A percentile compares a stretch with the other conserved stretches of the same genome.
Conservation (phyloP, 768 basidiomycete species). For the Lentinula sp. region DNA sequence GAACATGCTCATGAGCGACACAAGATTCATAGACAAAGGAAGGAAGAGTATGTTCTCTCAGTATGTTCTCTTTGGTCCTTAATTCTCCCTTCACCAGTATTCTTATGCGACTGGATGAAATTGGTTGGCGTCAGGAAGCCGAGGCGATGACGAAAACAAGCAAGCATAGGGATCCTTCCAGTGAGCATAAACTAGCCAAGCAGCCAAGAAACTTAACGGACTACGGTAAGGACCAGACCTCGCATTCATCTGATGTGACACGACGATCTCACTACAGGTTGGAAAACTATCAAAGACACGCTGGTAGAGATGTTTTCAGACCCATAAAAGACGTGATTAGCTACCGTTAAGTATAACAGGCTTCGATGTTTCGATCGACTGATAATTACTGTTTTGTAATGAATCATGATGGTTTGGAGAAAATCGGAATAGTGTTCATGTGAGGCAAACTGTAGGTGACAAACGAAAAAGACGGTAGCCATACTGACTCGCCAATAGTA, state of each 20-base stretch:
- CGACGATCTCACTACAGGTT: not conserved
- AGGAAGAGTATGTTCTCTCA: not conserved
- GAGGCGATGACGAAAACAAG: not conserved
- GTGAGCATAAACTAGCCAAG: not conserved
- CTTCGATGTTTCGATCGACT: too few species aligned
- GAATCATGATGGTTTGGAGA: too few species aligned
- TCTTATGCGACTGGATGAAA: not conserved
- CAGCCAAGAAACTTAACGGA: not conserved
- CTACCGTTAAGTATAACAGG: too few species aligned
- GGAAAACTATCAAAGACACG: not conserved
- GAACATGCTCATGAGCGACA: not conserved
- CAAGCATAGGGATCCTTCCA: not conserved
- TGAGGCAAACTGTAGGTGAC: too few species aligned
- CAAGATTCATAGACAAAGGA: not conserved
- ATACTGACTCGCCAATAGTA: too few species aligned
- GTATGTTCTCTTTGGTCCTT: too few species aligned
- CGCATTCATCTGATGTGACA: too few species aligned
- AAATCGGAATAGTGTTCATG: too few species aligned
- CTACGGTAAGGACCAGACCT: not conserved
- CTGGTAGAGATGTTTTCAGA: not conserved
- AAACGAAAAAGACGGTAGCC: too few species aligned
- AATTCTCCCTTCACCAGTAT: not conserved
- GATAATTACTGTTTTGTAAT: too few species aligned
- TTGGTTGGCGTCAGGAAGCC: constrained; percentile 2
- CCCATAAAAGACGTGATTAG: not conserved